A percentile compares a stretch with the other conserved stretches of the same genome.
Conservation (phyloP, 805 yeast genomes). For the Yarrowia phangngaensis region DNA sequence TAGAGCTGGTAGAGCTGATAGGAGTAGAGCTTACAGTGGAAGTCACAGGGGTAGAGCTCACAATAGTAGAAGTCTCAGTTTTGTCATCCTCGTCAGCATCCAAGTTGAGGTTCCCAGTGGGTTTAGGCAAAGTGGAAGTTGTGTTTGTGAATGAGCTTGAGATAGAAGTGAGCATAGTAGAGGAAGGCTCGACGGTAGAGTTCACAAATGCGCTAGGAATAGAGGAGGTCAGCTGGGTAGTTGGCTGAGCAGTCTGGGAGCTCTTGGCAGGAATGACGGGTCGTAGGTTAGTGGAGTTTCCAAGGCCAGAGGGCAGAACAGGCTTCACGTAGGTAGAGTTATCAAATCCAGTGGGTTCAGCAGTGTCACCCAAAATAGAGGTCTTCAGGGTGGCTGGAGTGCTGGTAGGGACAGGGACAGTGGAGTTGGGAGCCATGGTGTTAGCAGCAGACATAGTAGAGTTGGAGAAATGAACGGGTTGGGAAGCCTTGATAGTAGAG, state of each 20-base stretch:
- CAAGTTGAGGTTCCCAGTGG: too few species aligned
- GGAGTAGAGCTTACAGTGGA: too few species aligned
- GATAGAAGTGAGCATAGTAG: not conserved
- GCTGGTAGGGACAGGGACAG: not conserved
- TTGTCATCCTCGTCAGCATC: too few species aligned
- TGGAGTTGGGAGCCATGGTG: not conserved
- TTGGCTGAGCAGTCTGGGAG: not conserved
- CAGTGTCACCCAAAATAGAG: too few species aligned
- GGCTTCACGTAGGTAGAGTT: too few species aligned
- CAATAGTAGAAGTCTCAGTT: too few species aligned
- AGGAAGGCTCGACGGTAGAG: not conserved
- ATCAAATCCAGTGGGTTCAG: too few species aligned
- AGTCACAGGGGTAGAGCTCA: too few species aligned
- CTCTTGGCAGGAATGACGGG: slow-evolving; percentile 3
- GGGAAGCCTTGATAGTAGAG: slow-evolving; percentile 5
- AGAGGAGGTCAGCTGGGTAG: not conserved
- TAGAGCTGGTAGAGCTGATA: not conserved
- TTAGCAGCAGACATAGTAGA: not conserved
- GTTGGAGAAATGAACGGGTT: not conserved
- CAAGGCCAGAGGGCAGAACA: not conserved
- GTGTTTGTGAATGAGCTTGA: slow-evolving; percentile 2
- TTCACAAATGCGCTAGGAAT: not conserved
- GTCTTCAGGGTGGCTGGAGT: not conserved
- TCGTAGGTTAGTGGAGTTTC: not conserved
- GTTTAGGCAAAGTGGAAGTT: not conserved